Evolutionary conservation across 495 filamentous ascomycete species (phyloP).

Genomic region (Penicillium tannophilum): DNA sequence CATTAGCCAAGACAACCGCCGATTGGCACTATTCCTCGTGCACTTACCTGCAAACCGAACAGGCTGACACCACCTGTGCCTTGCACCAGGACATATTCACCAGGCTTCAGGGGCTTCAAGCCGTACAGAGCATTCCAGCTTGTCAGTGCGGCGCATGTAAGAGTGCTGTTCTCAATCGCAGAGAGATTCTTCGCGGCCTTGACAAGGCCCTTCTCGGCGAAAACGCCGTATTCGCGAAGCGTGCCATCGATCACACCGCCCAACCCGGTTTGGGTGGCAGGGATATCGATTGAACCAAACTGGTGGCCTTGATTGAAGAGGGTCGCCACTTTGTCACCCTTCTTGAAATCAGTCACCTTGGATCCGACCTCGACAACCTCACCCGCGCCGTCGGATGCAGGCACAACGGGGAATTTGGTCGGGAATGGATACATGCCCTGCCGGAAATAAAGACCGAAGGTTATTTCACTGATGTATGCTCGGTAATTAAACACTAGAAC

Average conservation of each 20-base stretch:
- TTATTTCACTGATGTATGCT: neutral
- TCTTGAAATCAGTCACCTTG: conserved; percentile 66
- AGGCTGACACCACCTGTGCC: conserved; percentile 83
- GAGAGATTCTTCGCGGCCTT: conserved; percentile 62
- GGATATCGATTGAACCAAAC: conserved; percentile 54
- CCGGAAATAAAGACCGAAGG: neutral
- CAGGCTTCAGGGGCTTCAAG: conserved; percentile 63
- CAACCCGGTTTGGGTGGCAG: conserved; percentile 55
- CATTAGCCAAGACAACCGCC: neutral
- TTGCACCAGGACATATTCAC: conserved; percentile 73
- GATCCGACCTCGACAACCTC: conserved; percentile 68
- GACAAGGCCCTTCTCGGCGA: conserved; percentile 71
- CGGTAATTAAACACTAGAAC: neutral
- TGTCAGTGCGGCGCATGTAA: conserved; percentile 75
- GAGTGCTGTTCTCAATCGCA: conserved; percentile 63
- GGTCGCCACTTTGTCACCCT: conserved; percentile 72
- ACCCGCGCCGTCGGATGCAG: conserved; percentile 78
- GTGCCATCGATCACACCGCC: conserved; percentile 74
- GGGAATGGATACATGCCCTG: conserved; percentile 72
- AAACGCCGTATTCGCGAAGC: conserved; percentile 70
- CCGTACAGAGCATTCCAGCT: conserved; percentile 85
- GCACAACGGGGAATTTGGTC: conserved; percentile 57
- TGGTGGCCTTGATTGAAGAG: conserved; percentile 81
- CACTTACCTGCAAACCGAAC: conserved; percentile 68
- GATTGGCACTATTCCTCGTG: neutral